Base-by-base conservation (phyloP, 768 basidiomycete species). In the Udeniomyces megalosporus region DNA sequence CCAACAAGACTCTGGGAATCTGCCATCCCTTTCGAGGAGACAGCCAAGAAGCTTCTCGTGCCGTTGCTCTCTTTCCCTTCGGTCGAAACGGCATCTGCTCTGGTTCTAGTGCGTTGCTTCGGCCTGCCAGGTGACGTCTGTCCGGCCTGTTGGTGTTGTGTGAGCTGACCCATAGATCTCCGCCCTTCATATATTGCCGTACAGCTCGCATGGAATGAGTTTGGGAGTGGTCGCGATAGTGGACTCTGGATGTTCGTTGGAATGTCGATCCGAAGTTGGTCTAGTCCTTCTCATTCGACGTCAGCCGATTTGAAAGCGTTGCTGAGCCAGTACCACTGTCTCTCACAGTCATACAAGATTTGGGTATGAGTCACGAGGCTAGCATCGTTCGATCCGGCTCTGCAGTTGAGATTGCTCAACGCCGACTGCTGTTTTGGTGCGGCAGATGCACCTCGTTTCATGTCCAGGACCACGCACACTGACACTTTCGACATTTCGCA, bases 31-130 rank as follows among this genome's bases (percentile, higher is more conserved):
- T 65, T 65, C 47, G 63, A 59, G 32, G 58, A 65, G 7, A 26
- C 28, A 8, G 63, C 63, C 1, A 65, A 65, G 51, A 59, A 60
- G 58, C 28, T 65, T 1, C n/a, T 65, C 31, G 42, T 60, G 4
- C 51, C 58, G 7, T 20, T 65, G 28, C 28, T 65, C 32, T 54
- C 51, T 26, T 59, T 65, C 24, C 63, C 63, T 29, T 52, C 51
- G 22, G 52, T 48, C 26, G 63, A 65, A 14, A 65, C 63, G 12
- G 29, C 35, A 4, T 14, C n/a, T n/a, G 54, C 22, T 17, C 29
- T 56, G 54, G 32, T 56, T 4, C 32, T 56, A 20, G 26, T 42
- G 38, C 38, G 38, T 42, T 34, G 31, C 26, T 15, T 38, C 38
- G 38, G 8, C 38, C 38, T 42, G 38, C 10, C 38, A 8, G 8